These are phyloP conservation scores for Colletotrichum sojae DNA, from an alignment of 2,329 filamentous ascomycete species.

Conservation along the genomic window DNA sequence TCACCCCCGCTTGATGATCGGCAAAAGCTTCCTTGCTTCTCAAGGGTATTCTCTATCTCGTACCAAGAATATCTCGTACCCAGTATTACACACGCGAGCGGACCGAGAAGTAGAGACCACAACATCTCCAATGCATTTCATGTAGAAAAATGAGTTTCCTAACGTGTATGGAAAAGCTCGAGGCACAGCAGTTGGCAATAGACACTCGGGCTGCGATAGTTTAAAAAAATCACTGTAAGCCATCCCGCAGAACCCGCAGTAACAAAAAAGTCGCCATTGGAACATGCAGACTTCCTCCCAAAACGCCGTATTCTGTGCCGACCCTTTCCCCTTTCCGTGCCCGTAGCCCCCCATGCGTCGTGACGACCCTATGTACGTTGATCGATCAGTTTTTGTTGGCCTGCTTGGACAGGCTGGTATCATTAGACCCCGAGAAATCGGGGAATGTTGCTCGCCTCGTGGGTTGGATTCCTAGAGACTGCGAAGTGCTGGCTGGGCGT, in stretches of 20 bases:
- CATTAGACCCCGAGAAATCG: conserved; percentile 23
- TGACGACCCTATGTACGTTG: conserved; percentile 40
- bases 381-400: conserved; percentile 32
- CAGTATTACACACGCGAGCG: no score
- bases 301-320: conserved; percentile 42
- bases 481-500: background rate
- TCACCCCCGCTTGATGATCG: no score
- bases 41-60: no score
- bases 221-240: conserved; percentile 12
- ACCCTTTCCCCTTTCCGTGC: conserved; percentile 27
- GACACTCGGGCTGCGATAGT: conserved; percentile 9
- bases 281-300: conserved; percentile 38
- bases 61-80: no score
- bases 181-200: conserved; percentile 22
- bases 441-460: background rate
- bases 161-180: conserved; percentile 27
- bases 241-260: conserved; percentile 25
- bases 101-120: no score
- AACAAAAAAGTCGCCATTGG: conserved; percentile 34
- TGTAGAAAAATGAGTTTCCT: conserved; percentile 36
- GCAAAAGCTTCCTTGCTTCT: no score
- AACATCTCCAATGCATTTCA: conserved; percentile 17
- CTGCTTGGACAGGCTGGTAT: conserved; percentile 23
- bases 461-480: background rate
- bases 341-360: conserved; percentile 32